phyloP scores from a whole-genome alignment of 2,329 filamentous ascomycete species.

The Lecanoromycetidae sp. region DNA sequence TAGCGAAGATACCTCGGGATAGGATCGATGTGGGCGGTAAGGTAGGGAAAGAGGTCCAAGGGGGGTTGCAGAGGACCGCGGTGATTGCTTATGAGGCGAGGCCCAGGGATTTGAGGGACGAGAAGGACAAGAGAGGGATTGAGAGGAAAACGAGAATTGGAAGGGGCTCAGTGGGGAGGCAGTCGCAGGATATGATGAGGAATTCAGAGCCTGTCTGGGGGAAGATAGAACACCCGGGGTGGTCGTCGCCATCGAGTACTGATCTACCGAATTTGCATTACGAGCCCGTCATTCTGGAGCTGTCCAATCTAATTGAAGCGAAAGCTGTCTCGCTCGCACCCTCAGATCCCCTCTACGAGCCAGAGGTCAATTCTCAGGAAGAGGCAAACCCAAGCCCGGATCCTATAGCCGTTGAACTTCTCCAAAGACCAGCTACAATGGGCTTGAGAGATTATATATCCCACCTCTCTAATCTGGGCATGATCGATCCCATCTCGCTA shows the following conservation, averaged over 20 bases:
- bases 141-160: constrained; percentile 2
- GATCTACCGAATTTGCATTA: constrained; percentile 78
- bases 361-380: constrained; percentile 24
- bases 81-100: constrained; percentile 66
- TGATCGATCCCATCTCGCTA: constrained; percentile 43
- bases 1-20: constrained; percentile 69
- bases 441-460: constrained; percentile 67
- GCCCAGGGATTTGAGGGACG: constrained; percentile 48
- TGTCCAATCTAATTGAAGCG: constrained; percentile 83
- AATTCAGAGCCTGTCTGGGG: constrained; percentile 56
- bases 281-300: constrained; percentile 63
- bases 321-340: constrained; percentile 81
- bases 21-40: constrained; percentile 47
- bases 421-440: constrained; percentile 60
- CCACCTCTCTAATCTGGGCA: constrained; percentile 54
- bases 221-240: constrained; percentile 72
- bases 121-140: constrained; percentile 13
- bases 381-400: constrained; percentile 40
- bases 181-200: constrained; percentile 16
- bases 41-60: constrained; percentile 63
- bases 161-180: background rate
- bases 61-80: constrained; percentile 63
- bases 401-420: constrained; percentile 53
- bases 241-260: constrained; percentile 65
- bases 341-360: constrained; percentile 36